Evolutionary conservation across 1,139 yeast genomes (phyloP).

Genomic region (Zygoascus sp.): DNA sequence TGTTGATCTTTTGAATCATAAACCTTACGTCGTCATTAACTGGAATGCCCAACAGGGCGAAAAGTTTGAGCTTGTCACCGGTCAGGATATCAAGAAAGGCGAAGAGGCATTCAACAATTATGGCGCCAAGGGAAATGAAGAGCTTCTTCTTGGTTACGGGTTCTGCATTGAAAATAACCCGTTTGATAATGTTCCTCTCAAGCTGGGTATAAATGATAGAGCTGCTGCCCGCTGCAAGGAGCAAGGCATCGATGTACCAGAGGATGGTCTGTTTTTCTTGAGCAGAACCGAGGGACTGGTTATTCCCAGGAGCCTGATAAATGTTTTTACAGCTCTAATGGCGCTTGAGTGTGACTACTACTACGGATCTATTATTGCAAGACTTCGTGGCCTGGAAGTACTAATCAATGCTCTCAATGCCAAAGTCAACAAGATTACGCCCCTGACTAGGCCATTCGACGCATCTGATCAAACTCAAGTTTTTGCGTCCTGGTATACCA

Average conservation of each 20-base stretch:
- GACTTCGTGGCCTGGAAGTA: conserved; percentile 10
- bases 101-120: conserved; percentile 69
- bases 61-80: conserved; percentile 30
- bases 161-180: conserved; percentile 59
- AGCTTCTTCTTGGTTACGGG: conserved; percentile 57
- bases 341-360: conserved; percentile 12
- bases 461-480: conserved; percentile 16
- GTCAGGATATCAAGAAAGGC: conserved; percentile 32
- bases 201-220: conserved; percentile 20
- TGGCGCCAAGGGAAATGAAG: conserved; percentile 84
- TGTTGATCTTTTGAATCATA: conserved; percentile 73
- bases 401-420: conserved; percentile 10
- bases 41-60: conserved; percentile 47
- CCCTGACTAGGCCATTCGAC: conserved; percentile 3
- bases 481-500: conserved; percentile 18
- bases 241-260: conserved; percentile 14
- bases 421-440: conserved; percentile 6
- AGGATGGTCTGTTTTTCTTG: conserved; percentile 21
- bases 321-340: conserved; percentile 16
- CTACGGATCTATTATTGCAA: conserved; percentile 7
- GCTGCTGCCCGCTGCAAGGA: not conserved
- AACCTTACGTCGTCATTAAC: conserved; percentile 53
- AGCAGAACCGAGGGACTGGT: conserved; percentile 13
- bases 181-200: conserved; percentile 59
- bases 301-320: conserved; percentile 21